These are phyloP conservation scores for Leccinum longicurvipes DNA, from an alignment of 768 basidiomycete species.

Conservation along the genomic window DNA sequence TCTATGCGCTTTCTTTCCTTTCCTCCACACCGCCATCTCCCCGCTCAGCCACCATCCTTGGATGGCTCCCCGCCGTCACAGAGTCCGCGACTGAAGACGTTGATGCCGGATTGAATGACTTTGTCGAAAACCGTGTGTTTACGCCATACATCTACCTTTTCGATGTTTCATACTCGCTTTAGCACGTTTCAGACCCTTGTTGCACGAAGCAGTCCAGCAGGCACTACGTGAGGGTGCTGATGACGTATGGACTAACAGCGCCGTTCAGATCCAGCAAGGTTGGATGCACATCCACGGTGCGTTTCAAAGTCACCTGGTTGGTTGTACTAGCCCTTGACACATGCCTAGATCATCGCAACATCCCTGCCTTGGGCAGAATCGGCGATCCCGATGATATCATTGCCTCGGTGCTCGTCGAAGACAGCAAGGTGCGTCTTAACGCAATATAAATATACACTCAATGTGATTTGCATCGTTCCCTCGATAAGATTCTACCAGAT, in stretches of 20 bases:
- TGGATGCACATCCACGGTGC: constrained; percentile 83
- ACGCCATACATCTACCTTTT: neutral
- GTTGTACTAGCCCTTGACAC: neutral
- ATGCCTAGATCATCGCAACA: constrained; percentile 61
- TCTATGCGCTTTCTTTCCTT: constrained; percentile 68
- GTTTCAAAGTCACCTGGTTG: constrained; percentile 2
- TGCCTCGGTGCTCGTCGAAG: constrained; percentile 67
- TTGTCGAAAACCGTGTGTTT: constrained; percentile 64
- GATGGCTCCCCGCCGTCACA: constrained; percentile 62
- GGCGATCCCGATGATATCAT: constrained; percentile 86
- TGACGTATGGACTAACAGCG: constrained; percentile 62
- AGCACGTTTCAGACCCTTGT: constrained; percentile 58
- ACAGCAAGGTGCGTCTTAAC: constrained; percentile 50
- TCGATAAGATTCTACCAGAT: constrained; percentile 53
- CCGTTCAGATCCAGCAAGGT: constrained; percentile 63
- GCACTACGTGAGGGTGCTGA: constrained; percentile 58
- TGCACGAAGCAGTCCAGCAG: constrained; percentile 58
- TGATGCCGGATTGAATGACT: constrained; percentile 64
- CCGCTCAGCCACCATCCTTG: constrained; percentile 55
- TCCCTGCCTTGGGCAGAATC: constrained; percentile 71
- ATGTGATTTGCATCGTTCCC: neutral
- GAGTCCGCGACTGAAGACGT: constrained; percentile 27
- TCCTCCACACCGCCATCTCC: constrained; percentile 39
- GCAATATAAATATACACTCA: neutral
- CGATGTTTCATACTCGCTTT: neutral